These are phyloP conservation scores for Trichoderma afroharzianum DNA, from an alignment of 2,329 filamentous ascomycete species.

Conservation along the genomic window DNA sequence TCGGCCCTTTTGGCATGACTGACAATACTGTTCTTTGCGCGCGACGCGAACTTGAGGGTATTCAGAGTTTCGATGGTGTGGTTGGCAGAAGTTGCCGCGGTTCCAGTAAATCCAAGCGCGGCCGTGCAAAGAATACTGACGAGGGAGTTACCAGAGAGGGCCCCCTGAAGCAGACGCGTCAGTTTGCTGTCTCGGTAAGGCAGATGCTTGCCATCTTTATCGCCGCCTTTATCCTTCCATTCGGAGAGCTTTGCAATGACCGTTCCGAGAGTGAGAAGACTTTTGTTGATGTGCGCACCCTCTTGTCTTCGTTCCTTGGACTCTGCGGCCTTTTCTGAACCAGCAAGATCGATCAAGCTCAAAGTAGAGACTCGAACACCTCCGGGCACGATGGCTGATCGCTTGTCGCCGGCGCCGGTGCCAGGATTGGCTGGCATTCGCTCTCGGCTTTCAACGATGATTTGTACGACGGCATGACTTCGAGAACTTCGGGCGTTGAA, in stretches of 20 bases:
- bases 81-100: conserved; percentile 64
- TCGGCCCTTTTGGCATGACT: conserved; percentile 94
- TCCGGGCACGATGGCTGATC: conserved; percentile 70
- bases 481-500: conserved; percentile 96
- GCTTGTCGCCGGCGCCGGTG: conserved; percentile 47
- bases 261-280: conserved; percentile 86
- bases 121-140: conserved; percentile 98
- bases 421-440: conserved; percentile 58
- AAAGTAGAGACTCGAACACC: conserved; percentile 93
- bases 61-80: conserved; percentile 89
- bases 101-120: conserved; percentile 76
- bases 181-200: conserved; percentile 98
- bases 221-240: conserved; percentile 73
- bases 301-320: conserved; percentile 91
- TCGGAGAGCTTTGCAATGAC: conserved; percentile 93
- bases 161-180: conserved; percentile 85
- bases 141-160: conserved; percentile 86
- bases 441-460: conserved; percentile 94
- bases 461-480: conserved; percentile 97
- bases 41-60: conserved; percentile 92
- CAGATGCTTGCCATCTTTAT: conserved; percentile 87
- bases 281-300: conserved; percentile 98
- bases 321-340: conserved; percentile 93
- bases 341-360: conserved; percentile 92
- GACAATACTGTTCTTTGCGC: conserved; percentile 96